phyloP scores from a whole-genome alignment of 352 stramenopile genomes.

The Albugo candida region DNA sequence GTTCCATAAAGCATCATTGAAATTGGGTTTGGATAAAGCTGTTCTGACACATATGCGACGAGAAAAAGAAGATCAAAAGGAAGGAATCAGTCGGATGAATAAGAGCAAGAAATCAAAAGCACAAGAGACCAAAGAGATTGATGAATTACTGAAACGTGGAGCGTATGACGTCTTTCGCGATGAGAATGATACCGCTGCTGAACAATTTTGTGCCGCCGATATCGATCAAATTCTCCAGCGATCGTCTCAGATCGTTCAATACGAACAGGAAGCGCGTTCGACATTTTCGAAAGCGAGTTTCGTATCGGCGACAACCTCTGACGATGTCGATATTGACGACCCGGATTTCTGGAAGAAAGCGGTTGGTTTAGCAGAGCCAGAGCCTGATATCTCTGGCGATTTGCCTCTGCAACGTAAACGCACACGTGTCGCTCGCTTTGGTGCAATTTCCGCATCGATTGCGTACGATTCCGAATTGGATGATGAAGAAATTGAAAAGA shows the following conservation, averaged over 20 bases:
- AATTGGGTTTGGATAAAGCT: conserved; percentile 85
- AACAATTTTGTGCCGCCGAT: conserved; percentile 93
- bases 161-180: conserved; percentile 85
- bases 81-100: conserved; percentile 4
- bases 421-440: conserved; percentile 71
- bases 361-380: conserved; percentile 62
- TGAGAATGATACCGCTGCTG: conserved; percentile 61
- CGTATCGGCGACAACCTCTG: conserved; percentile 66
- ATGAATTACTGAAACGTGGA: conserved; percentile 80
- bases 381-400: conserved; percentile 20
- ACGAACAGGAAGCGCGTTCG: conserved; percentile 62
- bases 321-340: conserved; percentile 96
- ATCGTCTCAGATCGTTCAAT: conserved; percentile 71
- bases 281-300: conserved; percentile 88
- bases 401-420: conserved; percentile 68
- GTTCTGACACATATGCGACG: conserved; percentile 82
- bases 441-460: conserved; percentile 13
- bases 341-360: conserved; percentile 99
- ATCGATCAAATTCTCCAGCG: conserved; percentile 95
- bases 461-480: conserved; percentile 49
- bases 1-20: conserved; percentile 84
- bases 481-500: conserved; percentile 19
- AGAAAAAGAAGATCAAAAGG: conserved; percentile 63
- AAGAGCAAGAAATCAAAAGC: conserved; percentile 55
- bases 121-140: conserved; percentile 79